Evolutionary conservation across 192 early-diverging fungal species (phyloP).

Genomic region (Backusella liffmaniae): DNA sequence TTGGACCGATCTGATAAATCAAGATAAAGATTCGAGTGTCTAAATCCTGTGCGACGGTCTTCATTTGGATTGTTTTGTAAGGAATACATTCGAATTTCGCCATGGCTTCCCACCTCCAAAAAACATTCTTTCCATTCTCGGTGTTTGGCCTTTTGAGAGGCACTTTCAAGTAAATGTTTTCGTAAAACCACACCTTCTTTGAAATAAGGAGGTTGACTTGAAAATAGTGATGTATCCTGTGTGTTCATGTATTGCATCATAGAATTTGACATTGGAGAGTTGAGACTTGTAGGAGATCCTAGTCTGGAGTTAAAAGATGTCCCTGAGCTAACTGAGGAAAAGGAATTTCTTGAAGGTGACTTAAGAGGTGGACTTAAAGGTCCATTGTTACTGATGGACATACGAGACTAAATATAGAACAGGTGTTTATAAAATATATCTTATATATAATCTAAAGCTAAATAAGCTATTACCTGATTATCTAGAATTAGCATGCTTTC

Average conservation of each 20-base stretch:
- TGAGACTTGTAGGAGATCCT: background rate
- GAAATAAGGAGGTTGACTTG: slow-evolving; percentile 29
- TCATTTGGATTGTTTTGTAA: slow-evolving; percentile 51
- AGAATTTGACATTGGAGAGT: slow-evolving; percentile 1
- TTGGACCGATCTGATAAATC: background rate
- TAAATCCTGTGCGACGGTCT: slow-evolving; percentile 29
- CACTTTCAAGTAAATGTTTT: slow-evolving; percentile 79
- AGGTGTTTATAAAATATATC: background rate
- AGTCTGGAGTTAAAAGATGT: slow-evolving; percentile 2
- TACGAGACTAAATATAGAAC: background rate
- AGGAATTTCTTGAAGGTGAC: slow-evolving; percentile 11
- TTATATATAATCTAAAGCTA: background rate
- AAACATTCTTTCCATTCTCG: slow-evolving; percentile 82
- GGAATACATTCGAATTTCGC: slow-evolving; percentile 70
- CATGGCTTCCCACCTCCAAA: slow-evolving; percentile 69
- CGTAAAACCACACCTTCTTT: slow-evolving; percentile 77
- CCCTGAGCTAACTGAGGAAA: slow-evolving; percentile 1
- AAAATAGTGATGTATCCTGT: slow-evolving; percentile 1
- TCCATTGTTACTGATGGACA: background rate
- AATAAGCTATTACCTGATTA: slow-evolving; percentile 2
- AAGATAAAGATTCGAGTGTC: slow-evolving; percentile 8
- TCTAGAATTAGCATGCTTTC: slow-evolving; percentile 15
- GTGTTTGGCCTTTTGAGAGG: slow-evolving; percentile 73
- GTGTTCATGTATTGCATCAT: slow-evolving; percentile 6
- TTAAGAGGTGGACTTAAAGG: background rate